These are phyloP conservation scores for Codiaeum variegatum DNA, from an alignment of 441 rosid genomes.

Conservation along the genomic window DNA sequence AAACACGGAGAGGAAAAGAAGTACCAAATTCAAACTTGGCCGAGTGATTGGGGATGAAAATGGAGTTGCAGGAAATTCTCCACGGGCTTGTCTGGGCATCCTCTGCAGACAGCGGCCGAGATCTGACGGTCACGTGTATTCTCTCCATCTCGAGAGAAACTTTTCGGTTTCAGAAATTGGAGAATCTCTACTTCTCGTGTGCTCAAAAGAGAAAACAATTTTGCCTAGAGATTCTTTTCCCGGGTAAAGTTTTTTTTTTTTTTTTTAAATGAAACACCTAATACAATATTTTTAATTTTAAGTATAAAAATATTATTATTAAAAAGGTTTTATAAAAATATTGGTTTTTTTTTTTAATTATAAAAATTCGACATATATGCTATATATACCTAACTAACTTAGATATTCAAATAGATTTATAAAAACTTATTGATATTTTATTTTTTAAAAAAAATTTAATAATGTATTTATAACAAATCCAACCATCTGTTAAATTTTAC, in stretches of 20 bases:
- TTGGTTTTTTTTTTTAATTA: no score
- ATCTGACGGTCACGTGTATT: conserved; percentile 74
- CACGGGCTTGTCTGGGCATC: conserved; percentile 79
- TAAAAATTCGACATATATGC: no score
- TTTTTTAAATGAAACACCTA: no score
- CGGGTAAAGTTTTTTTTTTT: neutral
- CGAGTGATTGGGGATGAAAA: conserved; percentile 52
- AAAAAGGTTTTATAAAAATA: no score
- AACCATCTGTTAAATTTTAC: no score
- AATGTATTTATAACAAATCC: no score
- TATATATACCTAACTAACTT: no score
- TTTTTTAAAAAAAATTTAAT: no score
- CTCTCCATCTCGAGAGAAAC: conserved; percentile 53
- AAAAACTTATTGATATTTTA: no score
- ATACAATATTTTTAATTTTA: no score
- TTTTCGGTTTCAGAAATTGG: neutral
- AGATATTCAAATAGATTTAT: no score
- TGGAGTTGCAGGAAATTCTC: conserved; percentile 64
- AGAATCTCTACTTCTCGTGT: neutral
- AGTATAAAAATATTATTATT: no score
- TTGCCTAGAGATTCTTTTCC: neutral
- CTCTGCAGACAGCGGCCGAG: conserved; percentile 80
- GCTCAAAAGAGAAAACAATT: neutral
- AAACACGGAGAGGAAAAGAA: neutral
- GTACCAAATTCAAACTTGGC: conserved; percentile 73